Percentiles rank a stretch among this genome's conserved stretches.
Evolutionary conservation across 371 early-diverging fungal genomes (phyloP).

Genomic region (Rhizopus arrhizus): DNA sequence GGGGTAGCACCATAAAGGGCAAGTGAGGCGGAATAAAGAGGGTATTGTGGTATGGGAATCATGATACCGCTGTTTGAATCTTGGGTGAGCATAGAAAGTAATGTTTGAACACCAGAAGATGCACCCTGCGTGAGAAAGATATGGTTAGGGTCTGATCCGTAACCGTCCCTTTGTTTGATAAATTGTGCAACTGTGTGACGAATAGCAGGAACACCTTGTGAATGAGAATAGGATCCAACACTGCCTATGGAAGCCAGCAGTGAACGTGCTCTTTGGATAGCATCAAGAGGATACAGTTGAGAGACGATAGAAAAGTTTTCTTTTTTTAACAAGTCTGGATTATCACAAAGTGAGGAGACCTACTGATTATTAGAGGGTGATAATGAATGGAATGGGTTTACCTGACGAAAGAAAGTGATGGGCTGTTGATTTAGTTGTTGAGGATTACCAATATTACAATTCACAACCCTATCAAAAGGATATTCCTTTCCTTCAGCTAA

Average conservation of each 20-base stretch:
- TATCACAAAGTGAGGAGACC: constrained; percentile 86
- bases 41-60: constrained; percentile 98
- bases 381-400: constrained; percentile 24
- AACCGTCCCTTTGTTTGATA: constrained; percentile 76
- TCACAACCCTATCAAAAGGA: constrained; percentile 74
- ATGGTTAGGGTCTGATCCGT: constrained; percentile 71
- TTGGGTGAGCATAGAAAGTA: constrained; percentile 79
- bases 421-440: constrained; percentile 90
- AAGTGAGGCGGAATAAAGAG: constrained; percentile 90
- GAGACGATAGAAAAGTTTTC: constrained; percentile 51
- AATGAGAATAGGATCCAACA: constrained; percentile 93
- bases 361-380: constrained; percentile 16
- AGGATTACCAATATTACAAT: constrained; percentile 96
- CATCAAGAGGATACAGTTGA: constrained; percentile 79
- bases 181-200: constrained; percentile 88
- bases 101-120: constrained; percentile 85
- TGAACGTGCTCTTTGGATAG: constrained; percentile 79
- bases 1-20: constrained; percentile 74
- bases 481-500: constrained; percentile 49
- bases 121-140: constrained; percentile 90
- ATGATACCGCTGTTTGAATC: constrained; percentile 83
- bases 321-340: constrained; percentile 75
- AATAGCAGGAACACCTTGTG: constrained; percentile 86
- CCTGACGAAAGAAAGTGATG: constrained; percentile 95
- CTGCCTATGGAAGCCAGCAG: constrained; percentile 72